Conservation (phyloP, 306 rosid species). For the Leucaena leucocephala region DNA sequence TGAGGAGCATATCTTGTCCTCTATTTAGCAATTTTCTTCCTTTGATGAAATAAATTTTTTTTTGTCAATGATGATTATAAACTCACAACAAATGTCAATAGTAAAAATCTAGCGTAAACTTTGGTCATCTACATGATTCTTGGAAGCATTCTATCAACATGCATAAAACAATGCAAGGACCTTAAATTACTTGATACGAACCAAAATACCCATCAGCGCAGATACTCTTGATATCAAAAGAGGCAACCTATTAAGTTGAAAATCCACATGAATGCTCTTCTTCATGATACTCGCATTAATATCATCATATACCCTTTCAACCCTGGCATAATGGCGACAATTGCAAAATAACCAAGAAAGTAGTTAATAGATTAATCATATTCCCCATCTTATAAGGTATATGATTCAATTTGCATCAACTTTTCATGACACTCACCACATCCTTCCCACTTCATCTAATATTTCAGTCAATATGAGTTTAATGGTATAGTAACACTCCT, state of each 20-base stretch:
- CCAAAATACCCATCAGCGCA: conserved; percentile 94
- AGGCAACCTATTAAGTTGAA: conserved; percentile 66
- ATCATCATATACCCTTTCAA: conserved; percentile 70
- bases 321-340: conserved; percentile 59
- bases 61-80: not conserved
- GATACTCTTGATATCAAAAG: conserved; percentile 85
- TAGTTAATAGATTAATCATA: conserved; percentile 12
- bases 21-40: not conserved
- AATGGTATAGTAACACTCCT: conserved; percentile 76
- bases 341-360: conserved; percentile 31
- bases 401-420: not conserved
- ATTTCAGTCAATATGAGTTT: conserved; percentile 69
- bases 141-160: not conserved
- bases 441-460: conserved; percentile 77
- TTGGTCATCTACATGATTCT: not conserved
- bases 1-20: not conserved
- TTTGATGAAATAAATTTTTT: not conserved
- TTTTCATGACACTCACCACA: conserved; percentile 62
- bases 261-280: conserved; percentile 46
- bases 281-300: conserved; percentile 55
- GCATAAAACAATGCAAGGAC: conserved; percentile 19
- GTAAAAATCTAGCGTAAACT: not conserved
- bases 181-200: conserved; percentile 41
- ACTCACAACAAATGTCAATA: not conserved
- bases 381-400: conserved; percentile 17